These are phyloP conservation scores for Lactifluus hygrophoroides DNA, from an alignment of 768 basidiomycete genomes.

Conservation along the genomic window DNA sequence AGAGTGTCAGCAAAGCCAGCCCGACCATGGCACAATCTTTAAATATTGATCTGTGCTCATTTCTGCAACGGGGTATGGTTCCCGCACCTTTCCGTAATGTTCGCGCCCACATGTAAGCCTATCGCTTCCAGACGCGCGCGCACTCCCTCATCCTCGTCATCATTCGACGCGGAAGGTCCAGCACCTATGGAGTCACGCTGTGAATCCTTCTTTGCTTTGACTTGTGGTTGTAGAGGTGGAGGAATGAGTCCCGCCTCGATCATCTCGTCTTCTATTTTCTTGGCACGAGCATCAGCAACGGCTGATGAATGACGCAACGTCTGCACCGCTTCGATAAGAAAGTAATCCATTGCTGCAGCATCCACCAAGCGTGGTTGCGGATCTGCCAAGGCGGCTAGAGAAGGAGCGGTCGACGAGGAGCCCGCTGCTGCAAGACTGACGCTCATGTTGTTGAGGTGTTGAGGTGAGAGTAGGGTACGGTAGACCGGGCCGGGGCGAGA, in stretches of 20 bases:
- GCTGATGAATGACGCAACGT: slow-evolving; percentile 67
- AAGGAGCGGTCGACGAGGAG: slow-evolving; percentile 20
- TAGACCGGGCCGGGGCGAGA: slow-evolving; percentile 17
- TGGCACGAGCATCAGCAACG: slow-evolving; percentile 57
- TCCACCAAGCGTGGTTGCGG: slow-evolving; percentile 56
- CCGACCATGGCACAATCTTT: slow-evolving; percentile 68
- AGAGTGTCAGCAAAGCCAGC: slow-evolving; percentile 73
- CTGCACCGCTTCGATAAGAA: slow-evolving; percentile 73
- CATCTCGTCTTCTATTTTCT: slow-evolving; percentile 72
- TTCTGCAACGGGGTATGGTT: not conserved
- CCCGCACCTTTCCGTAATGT: slow-evolving; percentile 74
- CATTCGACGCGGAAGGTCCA: slow-evolving; percentile 25
- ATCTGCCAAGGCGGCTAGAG: slow-evolving; percentile 52
- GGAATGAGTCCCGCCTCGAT: slow-evolving; percentile 67
- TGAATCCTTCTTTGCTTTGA: slow-evolving; percentile 32
- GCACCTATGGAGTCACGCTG: slow-evolving; percentile 33
- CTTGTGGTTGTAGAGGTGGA: slow-evolving; percentile 34
- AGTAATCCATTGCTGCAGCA: slow-evolving; percentile 70
- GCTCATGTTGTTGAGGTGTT: not conserved
- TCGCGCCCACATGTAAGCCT: slow-evolving; percentile 79
- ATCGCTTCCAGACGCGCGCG: slow-evolving; percentile 68
- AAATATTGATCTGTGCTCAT: not conserved
- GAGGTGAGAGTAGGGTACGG: not conserved
- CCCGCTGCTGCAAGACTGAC: slow-evolving; percentile 12
- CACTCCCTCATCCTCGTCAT: slow-evolving; percentile 71